These are phyloP conservation scores for Tetradesmus lagerheimii DNA, from an alignment of 139 green algal species.

Conservation along the genomic window DNA sequence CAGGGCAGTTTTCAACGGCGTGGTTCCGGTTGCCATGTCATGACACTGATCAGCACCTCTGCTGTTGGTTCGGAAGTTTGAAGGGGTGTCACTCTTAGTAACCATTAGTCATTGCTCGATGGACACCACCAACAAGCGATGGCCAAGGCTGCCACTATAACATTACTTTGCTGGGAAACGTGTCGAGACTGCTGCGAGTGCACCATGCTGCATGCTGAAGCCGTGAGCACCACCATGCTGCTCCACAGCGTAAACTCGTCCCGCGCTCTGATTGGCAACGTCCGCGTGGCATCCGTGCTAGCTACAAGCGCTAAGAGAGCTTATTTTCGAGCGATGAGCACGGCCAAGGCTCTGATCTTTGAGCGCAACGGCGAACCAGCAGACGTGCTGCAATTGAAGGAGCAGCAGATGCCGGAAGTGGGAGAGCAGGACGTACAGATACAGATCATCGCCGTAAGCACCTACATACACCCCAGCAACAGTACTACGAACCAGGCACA, in stretches of 20 bases:
- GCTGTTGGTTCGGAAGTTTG: neutral
- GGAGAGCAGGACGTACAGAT: constrained; percentile 14
- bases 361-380: constrained; percentile 34
- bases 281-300: neutral
- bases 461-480: neutral
- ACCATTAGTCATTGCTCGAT: neutral
- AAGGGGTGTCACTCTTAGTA: neutral
- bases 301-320: neutral
- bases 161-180: no score
- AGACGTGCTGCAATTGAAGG: constrained; percentile 28
- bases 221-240: neutral
- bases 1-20: no score
- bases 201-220: no score
- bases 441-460: constrained; percentile 35
- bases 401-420: constrained; percentile 1
- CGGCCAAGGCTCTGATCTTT: neutral
- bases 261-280: neutral
- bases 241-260: neutral
- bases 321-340: constrained; percentile 22
- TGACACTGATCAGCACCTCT: no score
- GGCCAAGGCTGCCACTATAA: neutral
- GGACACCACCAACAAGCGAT: neutral
- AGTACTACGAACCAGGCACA: no score
- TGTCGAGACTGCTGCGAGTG: neutral
- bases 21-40: no score